Percentiles rank a stretch among this genome's conserved stretches.
Conservation (phyloP, 2,329 filamentous ascomycete species). For the Colletotrichum melonis region DNA sequence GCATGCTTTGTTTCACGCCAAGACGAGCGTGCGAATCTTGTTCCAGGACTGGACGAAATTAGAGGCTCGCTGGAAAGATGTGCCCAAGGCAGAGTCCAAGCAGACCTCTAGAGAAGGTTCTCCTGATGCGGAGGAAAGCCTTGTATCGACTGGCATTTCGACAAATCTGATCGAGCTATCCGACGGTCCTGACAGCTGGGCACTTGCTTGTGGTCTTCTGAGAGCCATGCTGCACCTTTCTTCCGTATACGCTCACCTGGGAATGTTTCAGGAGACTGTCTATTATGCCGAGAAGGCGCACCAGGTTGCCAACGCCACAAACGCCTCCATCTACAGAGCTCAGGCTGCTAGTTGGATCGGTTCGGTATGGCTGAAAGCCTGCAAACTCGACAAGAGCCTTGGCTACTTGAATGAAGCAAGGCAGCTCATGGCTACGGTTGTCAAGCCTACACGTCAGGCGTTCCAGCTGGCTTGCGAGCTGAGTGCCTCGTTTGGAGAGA, state of each 20-base stretch:
- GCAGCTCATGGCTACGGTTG: constrained; percentile 55
- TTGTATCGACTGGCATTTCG: constrained; percentile 12
- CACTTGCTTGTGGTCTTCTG: constrained; percentile 79
- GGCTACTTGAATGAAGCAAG: constrained; percentile 66
- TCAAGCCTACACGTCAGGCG: constrained; percentile 56
- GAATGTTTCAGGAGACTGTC: constrained; percentile 87
- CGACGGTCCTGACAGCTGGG: constrained; percentile 77
- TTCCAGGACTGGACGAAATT: constrained; percentile 67
- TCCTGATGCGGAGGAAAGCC: constrained; percentile 14
- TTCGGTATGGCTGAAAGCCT: constrained; percentile 66
- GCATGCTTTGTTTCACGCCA: constrained; percentile 67
- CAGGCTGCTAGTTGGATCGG: constrained; percentile 67
- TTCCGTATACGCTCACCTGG: constrained; percentile 82
- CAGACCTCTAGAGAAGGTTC: constrained; percentile 7
- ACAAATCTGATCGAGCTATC: constrained; percentile 55
- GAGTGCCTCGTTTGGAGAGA: constrained; percentile 65
- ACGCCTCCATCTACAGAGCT: constrained; percentile 68
- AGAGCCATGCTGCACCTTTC: constrained; percentile 79
- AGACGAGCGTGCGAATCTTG: constrained; percentile 66
- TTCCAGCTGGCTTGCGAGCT: constrained; percentile 65
- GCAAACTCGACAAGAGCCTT: constrained; percentile 68
- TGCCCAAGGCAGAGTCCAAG: constrained; percentile 38
- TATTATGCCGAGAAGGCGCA: constrained; percentile 89
- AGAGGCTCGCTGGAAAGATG: constrained; percentile 47
- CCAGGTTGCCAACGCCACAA: constrained; percentile 77